Evolutionary conservation across 2,329 filamentous ascomycete genomes (phyloP).

Genomic region (Capronia epimyces): DNA sequence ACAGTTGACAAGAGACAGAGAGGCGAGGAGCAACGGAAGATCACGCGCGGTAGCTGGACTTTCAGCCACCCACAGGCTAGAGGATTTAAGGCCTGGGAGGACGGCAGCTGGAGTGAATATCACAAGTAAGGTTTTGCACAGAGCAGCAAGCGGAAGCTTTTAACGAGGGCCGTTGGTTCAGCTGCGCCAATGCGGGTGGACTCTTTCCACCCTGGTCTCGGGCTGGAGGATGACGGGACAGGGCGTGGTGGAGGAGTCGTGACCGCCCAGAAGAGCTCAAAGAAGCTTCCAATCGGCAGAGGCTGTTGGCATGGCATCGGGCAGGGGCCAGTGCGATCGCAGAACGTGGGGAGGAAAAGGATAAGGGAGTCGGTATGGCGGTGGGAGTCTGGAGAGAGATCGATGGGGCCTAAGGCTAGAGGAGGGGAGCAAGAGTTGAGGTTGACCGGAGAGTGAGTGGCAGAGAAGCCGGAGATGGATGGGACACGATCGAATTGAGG

Average conservation of each 20-base stretch:
- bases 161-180: background rate
- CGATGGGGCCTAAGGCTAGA: background rate
- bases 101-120: background rate
- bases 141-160: background rate
- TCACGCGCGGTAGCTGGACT: background rate
- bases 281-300: background rate
- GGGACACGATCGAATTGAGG: background rate
- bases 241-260: background rate
- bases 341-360: background rate
- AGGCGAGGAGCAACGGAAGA: background rate
- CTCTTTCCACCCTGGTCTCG: background rate
- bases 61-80: background rate
- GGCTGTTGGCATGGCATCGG: background rate
- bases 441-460: background rate
- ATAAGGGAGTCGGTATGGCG: background rate
- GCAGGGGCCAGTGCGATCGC: background rate
- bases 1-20: background rate
- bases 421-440: background rate
- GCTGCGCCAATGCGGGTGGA: background rate
- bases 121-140: background rate
- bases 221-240: background rate
- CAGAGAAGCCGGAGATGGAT: background rate
- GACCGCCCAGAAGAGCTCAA: constrained; percentile 1
- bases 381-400: background rate
- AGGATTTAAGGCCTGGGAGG: constrained; percentile 1